Base-by-base conservation (phyloP, 495 filamentous ascomycete genomes). In the Articulospora tetracladia region DNA sequence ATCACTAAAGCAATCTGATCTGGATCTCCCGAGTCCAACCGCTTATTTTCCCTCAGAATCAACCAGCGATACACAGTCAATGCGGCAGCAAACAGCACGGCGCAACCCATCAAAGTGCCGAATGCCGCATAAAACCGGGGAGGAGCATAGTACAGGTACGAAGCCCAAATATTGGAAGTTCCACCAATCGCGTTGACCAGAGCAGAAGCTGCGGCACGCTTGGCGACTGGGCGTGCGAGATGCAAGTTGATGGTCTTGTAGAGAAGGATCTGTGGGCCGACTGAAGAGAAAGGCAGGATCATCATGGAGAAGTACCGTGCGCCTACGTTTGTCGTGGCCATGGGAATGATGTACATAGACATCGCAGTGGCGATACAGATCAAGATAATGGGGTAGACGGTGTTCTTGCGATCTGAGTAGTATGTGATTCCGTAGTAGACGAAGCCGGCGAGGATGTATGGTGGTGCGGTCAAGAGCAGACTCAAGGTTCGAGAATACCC, bases 111-210 rank as follows among this genome's bases (percentile, higher is more conserved):
- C n/a, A 73, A 58, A 11, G 69, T 70, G 1, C 73, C 68, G 48
- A 76, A 74, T 1, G 73, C 74, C 0, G 73, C 69, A 50, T 69
- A 68, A 64, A 76, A 76, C 41, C 68, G 67, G 0, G 73, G 74
- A 4, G 63, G 41, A 1, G 54, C 62, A 23, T 72, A 74, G 41
- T 74, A 76, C 19, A 77, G 57, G 48, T 77, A 77, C 0, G 67
- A 70, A 2, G 69, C 65, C 71, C 72, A 76, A 52, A 77, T 75
- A 55, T 76, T 76, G 12, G 69, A 66, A 17, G 72, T 74, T 24
- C 71, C 71, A 53, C 70, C 71, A 34, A 60, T 57, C 25, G 58
- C 50, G 52, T 68, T 68, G 51, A 65, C 60, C 1, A 68, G 32
- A 12, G 62, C 65, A 24, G 61, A 62, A 19, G 65, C 65, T 7